A percentile compares a stretch with the other conserved stretches of the same genome.
Evolutionary conservation across 148 eudicot genomes (phyloP).

Genomic region (Euryodendron excelsum): DNA sequence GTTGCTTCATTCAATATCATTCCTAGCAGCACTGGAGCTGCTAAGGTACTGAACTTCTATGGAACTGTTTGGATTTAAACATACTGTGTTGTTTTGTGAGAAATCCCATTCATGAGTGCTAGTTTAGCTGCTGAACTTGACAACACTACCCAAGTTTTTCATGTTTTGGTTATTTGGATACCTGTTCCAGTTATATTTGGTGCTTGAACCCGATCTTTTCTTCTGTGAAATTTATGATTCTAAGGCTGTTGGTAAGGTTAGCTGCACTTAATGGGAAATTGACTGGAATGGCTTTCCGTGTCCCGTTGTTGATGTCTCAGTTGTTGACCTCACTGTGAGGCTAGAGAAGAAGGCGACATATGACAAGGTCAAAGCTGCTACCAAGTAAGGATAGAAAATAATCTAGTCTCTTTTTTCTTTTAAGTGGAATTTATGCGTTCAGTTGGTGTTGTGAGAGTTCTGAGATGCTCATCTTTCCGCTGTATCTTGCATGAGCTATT

Average conservation of each 20-base stretch:
- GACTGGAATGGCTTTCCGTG: slow-evolving; percentile 81
- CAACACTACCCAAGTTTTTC: not conserved
- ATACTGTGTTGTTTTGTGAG: not conserved
- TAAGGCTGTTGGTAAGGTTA: slow-evolving; percentile 80
- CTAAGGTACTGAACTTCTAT: slow-evolving; percentile 38
- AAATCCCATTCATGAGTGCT: not conserved
- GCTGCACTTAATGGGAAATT: slow-evolving; percentile 65
- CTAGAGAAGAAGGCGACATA: slow-evolving; percentile 59
- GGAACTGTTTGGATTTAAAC: not conserved
- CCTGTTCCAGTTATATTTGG: not conserved
- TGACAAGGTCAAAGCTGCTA: slow-evolving; percentile 58
- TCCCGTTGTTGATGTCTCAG: slow-evolving; percentile 72
- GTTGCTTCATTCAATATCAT: slow-evolving; percentile 52
- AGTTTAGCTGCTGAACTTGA: not conserved
- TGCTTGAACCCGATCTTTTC: not conserved
- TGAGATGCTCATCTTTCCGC: too few species aligned
- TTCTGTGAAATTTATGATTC: not conserved
- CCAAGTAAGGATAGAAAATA: slow-evolving; percentile 41
- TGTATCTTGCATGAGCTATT: not conserved
- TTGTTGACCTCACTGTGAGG: slow-evolving; percentile 72
- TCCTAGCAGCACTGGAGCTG: slow-evolving; percentile 58
- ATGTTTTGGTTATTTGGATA: not conserved
- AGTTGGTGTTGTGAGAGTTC: not conserved
- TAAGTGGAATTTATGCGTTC: not conserved
- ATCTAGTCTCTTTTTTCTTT: not conserved